A percentile compares a stretch with the other conserved stretches of the same genome.
Conservation (phyloP, 2,329 filamentous ascomycete species). For the Cadophora sp. region DNA sequence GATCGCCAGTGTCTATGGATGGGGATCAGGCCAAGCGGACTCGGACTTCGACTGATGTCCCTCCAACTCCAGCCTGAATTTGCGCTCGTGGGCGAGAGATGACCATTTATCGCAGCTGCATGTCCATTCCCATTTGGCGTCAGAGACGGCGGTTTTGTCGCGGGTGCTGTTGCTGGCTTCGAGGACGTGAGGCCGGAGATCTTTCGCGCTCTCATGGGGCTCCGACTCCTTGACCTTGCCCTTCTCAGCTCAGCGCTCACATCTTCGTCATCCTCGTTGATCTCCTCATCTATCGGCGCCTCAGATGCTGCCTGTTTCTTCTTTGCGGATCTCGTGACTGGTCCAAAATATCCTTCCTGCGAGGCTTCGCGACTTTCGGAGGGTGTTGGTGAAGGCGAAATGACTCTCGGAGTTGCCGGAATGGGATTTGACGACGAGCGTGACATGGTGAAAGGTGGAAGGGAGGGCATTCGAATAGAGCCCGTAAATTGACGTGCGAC, state of each 20-base stretch:
- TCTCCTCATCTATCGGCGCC: constrained; percentile 64
- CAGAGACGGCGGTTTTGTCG: constrained; percentile 38
- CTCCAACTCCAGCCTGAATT: constrained; percentile 79
- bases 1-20: constrained; percentile 91
- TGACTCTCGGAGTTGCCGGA: constrained; percentile 84
- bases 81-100: constrained; percentile 69
- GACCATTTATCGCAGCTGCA: constrained; percentile 60
- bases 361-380: constrained; percentile 59
- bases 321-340: constrained; percentile 78
- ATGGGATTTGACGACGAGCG: constrained; percentile 54
- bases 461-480: constrained; percentile 59
- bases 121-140: constrained; percentile 46
- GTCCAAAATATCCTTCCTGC: constrained; percentile 72
- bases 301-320: constrained; percentile 64
- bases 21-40: constrained; percentile 90
- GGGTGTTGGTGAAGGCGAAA: constrained; percentile 84
- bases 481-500: constrained; percentile 61
- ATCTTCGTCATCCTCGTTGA: constrained; percentile 51
- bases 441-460: constrained; percentile 62
- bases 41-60: constrained; percentile 89
- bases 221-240: constrained; percentile 43
- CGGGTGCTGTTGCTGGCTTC: constrained; percentile 48
- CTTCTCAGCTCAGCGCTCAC: constrained; percentile 39
- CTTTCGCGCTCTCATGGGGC: constrained; percentile 51
- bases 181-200: constrained; percentile 59